Percentiles rank a stretch among this genome's conserved stretches.
These are phyloP conservation scores for Plenodomus tracheiphilus DNA, from an alignment of 2,329 filamentous ascomycete genomes.

Conservation along the genomic window DNA sequence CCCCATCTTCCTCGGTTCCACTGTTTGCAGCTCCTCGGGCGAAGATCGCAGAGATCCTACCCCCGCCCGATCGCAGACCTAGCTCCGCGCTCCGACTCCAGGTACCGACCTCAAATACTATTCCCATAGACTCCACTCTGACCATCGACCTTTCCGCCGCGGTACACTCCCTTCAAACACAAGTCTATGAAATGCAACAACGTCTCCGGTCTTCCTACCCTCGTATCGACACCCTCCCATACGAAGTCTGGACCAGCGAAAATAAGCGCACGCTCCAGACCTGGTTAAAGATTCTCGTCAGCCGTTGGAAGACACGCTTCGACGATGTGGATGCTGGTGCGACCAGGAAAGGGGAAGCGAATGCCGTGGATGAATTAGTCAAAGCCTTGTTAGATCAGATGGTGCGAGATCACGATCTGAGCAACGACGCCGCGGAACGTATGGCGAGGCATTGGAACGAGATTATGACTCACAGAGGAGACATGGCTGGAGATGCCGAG, in stretches of 20 bases:
- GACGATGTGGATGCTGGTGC: conserved; percentile 10
- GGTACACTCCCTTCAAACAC: conserved; percentile 19
- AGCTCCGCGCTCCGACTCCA: conserved; percentile 13
- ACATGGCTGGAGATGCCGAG: conserved; percentile 8
- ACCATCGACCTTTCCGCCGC: conserved; percentile 19
- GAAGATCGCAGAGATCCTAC: not conserved
- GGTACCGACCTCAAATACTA: conserved; percentile 9
- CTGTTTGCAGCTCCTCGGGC: too few species aligned
- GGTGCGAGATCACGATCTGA: conserved; percentile 27
- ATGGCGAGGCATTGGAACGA: conserved; percentile 30
- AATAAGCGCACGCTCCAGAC: conserved; percentile 24
- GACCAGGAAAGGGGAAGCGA: not conserved
- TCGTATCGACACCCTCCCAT: conserved; percentile 29
- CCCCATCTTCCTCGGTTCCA: too few species aligned
- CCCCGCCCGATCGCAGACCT: not conserved
- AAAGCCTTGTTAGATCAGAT: conserved; percentile 27
- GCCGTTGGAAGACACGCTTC: conserved; percentile 27
- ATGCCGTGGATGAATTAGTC: conserved; percentile 11
- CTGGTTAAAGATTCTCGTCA: conserved; percentile 32
- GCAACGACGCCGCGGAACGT: conserved; percentile 23
- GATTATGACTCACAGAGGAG: conserved; percentile 10
- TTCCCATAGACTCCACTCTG: conserved; percentile 23
- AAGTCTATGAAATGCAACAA: conserved; percentile 21
- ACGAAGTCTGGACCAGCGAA: conserved; percentile 25
- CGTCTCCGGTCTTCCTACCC: conserved; percentile 29